Percentiles rank a stretch among this genome's conserved stretches.
Evolutionary conservation across 805 yeast species (phyloP).

Genomic region (Candida pini): DNA sequence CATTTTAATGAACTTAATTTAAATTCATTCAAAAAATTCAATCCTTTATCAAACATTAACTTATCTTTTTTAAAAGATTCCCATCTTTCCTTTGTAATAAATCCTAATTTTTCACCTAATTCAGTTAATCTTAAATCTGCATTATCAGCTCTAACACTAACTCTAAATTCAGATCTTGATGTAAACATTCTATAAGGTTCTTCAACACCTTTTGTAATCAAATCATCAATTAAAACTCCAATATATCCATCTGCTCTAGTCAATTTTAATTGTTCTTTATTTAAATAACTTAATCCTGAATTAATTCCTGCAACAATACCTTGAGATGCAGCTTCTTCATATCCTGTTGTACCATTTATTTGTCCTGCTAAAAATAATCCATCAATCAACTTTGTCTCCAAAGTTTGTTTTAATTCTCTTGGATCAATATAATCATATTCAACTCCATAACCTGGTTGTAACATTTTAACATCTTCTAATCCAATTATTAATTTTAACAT

Average conservation of each 20-base stretch:
- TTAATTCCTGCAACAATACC: constrained; percentile 94
- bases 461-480: constrained; percentile 77
- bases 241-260: constrained; percentile 80
- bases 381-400: constrained; percentile 73
- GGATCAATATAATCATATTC: constrained; percentile 97
- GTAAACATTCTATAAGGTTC: constrained; percentile 99
- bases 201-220: constrained; percentile 90
- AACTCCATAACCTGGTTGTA: constrained; percentile 98
- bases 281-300: constrained; percentile 61
- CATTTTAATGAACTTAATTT: constrained; percentile 56
- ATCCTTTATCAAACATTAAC: constrained; percentile 36
- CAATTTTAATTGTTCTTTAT: constrained; percentile 43
- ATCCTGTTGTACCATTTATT: constrained; percentile 97
- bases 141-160: constrained; percentile 87
- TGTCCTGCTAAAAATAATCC: constrained; percentile 94
- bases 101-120: constrained; percentile 60
- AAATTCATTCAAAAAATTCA: constrained; percentile 39
- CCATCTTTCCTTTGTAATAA: constrained; percentile 59
- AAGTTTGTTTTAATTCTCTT: constrained; percentile 66
- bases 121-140: constrained; percentile 84
- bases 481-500: constrained; percentile 81
- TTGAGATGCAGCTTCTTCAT: constrained; percentile 98
- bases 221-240: constrained; percentile 91
- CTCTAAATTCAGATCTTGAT: constrained; percentile 88
- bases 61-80: constrained; percentile 39